These are phyloP conservation scores for Planoprotostelium fungivorum DNA, from an alignment of 78 protist genomes.

Conservation along the genomic window DNA sequence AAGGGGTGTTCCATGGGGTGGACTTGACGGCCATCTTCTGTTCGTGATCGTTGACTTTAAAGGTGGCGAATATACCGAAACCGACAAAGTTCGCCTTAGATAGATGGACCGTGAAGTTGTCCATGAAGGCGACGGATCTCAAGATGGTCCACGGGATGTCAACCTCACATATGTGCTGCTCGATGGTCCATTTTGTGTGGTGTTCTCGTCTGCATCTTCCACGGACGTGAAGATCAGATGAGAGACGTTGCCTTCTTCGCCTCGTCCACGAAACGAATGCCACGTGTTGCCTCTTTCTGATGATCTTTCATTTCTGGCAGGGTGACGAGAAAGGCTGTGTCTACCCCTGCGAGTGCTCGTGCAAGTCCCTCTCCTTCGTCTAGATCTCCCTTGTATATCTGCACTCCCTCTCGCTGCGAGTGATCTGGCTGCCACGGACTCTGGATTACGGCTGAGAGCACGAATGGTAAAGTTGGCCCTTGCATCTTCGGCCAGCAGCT, in stretches of 20 bases:
- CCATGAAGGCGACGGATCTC: neutral
- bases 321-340: neutral
- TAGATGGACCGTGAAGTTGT: too few species aligned
- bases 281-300: neutral
- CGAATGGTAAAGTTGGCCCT: neutral
- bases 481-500: neutral
- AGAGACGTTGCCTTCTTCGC: neutral
- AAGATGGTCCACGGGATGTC: neutral
- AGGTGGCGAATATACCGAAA: too few species aligned
- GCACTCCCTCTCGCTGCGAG: neutral
- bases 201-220: neutral
- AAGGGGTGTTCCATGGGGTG: too few species aligned
- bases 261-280: neutral
- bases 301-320: neutral
- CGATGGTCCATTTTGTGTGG: neutral
- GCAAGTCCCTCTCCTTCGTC: neutral
- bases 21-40: too few species aligned
- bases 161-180: neutral
- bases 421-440: neutral
- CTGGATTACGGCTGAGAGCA: neutral
- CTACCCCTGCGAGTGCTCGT: neutral
- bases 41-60: too few species aligned
- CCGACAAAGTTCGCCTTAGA: too few species aligned
- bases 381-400: neutral
- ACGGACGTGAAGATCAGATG: neutral